Evolutionary conservation across 2,329 filamentous ascomycete species (phyloP).

Genomic region (Aureobasidium sp.): DNA sequence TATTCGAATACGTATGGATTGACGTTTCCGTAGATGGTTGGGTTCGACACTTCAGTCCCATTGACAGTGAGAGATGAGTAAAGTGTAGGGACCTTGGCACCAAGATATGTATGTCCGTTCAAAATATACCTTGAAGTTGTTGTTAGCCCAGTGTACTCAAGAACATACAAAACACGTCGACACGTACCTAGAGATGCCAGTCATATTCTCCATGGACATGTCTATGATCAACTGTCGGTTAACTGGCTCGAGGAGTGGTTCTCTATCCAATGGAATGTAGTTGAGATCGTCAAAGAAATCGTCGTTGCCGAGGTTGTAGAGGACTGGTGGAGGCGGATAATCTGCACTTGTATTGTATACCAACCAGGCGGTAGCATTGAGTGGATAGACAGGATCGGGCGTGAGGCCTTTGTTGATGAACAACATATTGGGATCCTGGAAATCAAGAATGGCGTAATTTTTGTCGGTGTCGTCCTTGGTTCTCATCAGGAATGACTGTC

Average conservation of each 20-base stretch:
- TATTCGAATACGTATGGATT: constrained; percentile 44
- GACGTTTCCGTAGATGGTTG: constrained; percentile 39
- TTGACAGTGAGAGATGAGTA: constrained; percentile 63
- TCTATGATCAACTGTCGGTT: constrained; percentile 47
- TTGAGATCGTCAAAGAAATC: constrained; percentile 64
- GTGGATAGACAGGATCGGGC: constrained; percentile 49
- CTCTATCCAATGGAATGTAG: constrained; percentile 59
- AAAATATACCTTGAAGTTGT: constrained; percentile 20
- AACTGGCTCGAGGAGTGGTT: constrained; percentile 51
- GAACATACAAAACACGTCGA: constrained; percentile 14
- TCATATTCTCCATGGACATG: constrained; percentile 42
- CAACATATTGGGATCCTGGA: constrained; percentile 56
- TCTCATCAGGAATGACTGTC: constrained; percentile 59
- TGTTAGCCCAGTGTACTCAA: not conserved
- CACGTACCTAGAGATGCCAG: constrained; percentile 57
- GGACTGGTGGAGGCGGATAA: constrained; percentile 31
- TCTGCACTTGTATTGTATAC: constrained; percentile 42
- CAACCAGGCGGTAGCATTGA: constrained; percentile 49
- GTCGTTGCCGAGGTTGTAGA: constrained; percentile 52
- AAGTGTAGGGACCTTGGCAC: constrained; percentile 67
- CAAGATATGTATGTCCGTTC: constrained; percentile 68
- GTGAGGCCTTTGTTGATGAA: constrained; percentile 35
- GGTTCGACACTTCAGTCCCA: constrained; percentile 40
- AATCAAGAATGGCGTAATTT: constrained; percentile 55
- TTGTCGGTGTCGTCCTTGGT: constrained; percentile 46